phyloP scores from a whole-genome alignment of 306 rosid genomes.

The Cucumis sativus region Cucumber_9930_V3 NC_026656.2:9865501-9866000 shows the following conservation, averaged over 20 bases:
- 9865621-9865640: slow-evolving; percentile 67
- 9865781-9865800: slow-evolving; percentile 81
- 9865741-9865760: slow-evolving; percentile 83
- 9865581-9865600: neutral
- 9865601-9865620: neutral
- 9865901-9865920: neutral
- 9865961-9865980: neutral
- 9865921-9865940: neutral
- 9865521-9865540: neutral
- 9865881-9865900: neutral
- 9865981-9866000: neutral
- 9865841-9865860: neutral
- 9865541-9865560: neutral
- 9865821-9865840: neutral
- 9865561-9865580: neutral
- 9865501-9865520: neutral
- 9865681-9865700: slow-evolving; percentile 96
- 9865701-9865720: slow-evolving; percentile 87
- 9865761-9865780: slow-evolving; percentile 57
- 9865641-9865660: slow-evolving; percentile 91
- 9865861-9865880: neutral
- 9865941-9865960: neutral
- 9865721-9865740: slow-evolving; percentile 75
- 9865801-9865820: slow-evolving; percentile 6
- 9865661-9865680: slow-evolving; percentile 98